These are phyloP conservation scores for Euphorbia celastroides DNA, from an alignment of 441 rosid genomes.

Conservation along the genomic window DNA sequence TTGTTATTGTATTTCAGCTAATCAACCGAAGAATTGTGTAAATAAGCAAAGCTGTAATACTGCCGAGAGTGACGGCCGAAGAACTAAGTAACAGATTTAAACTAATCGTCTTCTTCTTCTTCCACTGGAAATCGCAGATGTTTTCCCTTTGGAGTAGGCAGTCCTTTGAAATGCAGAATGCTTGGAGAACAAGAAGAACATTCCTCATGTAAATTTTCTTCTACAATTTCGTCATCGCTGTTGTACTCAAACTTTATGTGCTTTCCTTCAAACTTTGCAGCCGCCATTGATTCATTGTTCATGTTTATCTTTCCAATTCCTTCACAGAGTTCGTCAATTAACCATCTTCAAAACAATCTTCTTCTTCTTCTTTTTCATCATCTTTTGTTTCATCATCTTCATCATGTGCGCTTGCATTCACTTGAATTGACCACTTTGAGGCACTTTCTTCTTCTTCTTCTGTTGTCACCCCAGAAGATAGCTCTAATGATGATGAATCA, in stretches of 20 bases:
- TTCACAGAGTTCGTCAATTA: slow-evolving; percentile 44
- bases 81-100: background rate
- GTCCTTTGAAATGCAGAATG: slow-evolving; percentile 45
- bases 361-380: slow-evolving; percentile 28
- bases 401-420: slow-evolving; percentile 46
- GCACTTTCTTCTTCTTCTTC: slow-evolving; percentile 66
- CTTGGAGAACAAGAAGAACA: slow-evolving; percentile 12
- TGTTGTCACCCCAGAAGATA: slow-evolving; percentile 31
- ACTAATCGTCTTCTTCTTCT: slow-evolving; percentile 19
- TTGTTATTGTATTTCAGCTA: no score
- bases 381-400: no score
- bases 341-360: slow-evolving; percentile 14
- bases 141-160: slow-evolving; percentile 62
- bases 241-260: slow-evolving; percentile 56
- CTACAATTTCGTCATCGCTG: slow-evolving; percentile 64
- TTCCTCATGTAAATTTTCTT: slow-evolving; percentile 21
- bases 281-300: slow-evolving; percentile 5
- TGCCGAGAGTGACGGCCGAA: background rate
- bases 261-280: slow-evolving; percentile 36
- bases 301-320: slow-evolving; percentile 43
- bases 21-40: no score
- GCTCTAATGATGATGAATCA: slow-evolving; percentile 33
- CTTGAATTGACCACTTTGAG: slow-evolving; percentile 83
- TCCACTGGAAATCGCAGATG: slow-evolving; percentile 45
- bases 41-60: no score